phyloP scores from a whole-genome alignment of 352 stramenopile genomes.

The Globisporangium echinulatum region DNA sequence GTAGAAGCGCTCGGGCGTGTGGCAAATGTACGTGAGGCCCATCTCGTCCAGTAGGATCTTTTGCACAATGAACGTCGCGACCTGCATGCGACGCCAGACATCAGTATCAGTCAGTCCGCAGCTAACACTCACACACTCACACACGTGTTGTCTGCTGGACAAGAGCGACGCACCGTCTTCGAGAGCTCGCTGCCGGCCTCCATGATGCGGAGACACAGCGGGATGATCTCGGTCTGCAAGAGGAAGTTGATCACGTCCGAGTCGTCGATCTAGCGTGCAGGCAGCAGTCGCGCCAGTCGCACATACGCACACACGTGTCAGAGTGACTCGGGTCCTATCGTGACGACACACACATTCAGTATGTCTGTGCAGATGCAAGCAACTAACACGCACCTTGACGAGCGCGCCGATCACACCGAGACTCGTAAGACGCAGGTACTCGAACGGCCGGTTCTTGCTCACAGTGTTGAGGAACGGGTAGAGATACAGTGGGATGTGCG shows the following conservation, averaged over 20 bases:
- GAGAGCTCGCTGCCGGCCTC: conserved; percentile 96
- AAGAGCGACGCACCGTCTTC: conserved; percentile 85
- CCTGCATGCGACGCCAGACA: conserved; percentile 16
- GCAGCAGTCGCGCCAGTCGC: not conserved
- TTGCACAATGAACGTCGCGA: conserved; percentile 99
- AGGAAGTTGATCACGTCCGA: conserved; percentile 98
- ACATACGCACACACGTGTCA: not conserved
- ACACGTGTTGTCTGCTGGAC: not conserved
- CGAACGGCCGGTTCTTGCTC: conserved; percentile 97
- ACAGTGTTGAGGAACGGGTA: conserved; percentile 99
- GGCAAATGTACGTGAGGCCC: conserved; percentile 98
- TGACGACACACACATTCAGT: not conserved
- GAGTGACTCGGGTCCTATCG: not conserved
- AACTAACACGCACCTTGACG: conserved; percentile 81
- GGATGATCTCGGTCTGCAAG: conserved; percentile 99
- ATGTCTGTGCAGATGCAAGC: not conserved
- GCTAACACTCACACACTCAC: no score
- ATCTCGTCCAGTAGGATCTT: conserved; percentile 99
- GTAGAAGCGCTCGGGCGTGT: conserved; percentile 94
- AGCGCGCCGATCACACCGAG: conserved; percentile 98
- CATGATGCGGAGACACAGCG: conserved; percentile 98
- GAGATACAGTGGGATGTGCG: conserved; percentile 97
- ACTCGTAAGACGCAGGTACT: conserved; percentile 97
- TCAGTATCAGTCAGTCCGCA: not conserved
- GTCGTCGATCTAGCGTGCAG: conserved; percentile 92